These are phyloP conservation scores for Leersia perrieri DNA, from an alignment of 176 grass and related monocot genomes.

Conservation along the genomic window DNA sequence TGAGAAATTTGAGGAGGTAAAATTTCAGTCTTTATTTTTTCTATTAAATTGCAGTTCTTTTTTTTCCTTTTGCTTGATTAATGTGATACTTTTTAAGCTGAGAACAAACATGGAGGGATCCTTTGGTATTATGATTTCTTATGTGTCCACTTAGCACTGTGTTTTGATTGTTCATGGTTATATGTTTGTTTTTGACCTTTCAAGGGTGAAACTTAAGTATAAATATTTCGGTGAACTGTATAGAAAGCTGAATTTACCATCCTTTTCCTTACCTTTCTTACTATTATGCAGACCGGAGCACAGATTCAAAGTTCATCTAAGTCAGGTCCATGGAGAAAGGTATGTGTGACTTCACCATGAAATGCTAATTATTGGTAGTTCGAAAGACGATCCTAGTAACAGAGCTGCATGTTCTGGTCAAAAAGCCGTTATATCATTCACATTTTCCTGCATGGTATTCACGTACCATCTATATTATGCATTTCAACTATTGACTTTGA, in stretches of 20 bases:
- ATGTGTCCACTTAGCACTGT: background rate
- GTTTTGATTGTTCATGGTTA: conserved; percentile 4
- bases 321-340: conserved; percentile 98
- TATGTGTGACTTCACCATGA: conserved; percentile 29
- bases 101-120: background rate
- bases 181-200: background rate
- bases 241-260: conserved; percentile 8
- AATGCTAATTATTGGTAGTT: conserved; percentile 8
- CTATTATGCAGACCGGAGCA: conserved; percentile 55
- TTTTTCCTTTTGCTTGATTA: conserved; percentile 4
- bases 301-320: conserved; percentile 86
- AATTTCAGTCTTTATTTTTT: background rate
- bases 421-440: background rate
- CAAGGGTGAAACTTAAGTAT: conserved; percentile 5
- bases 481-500: background rate
- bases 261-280: conserved; percentile 19
- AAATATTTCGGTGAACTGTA: background rate
- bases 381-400: background rate
- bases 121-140: background rate
- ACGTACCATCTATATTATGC: background rate
- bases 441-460: background rate
- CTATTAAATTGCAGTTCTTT: background rate
- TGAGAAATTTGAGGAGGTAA: conserved; percentile 89
- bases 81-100: background rate
- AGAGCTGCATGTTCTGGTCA: background rate